Evolutionary conservation across 768 basidiomycete species (phyloP), one percentile per base, ranked within the genome.

Genomic region (Pleurotus tuber-regium): DNA sequence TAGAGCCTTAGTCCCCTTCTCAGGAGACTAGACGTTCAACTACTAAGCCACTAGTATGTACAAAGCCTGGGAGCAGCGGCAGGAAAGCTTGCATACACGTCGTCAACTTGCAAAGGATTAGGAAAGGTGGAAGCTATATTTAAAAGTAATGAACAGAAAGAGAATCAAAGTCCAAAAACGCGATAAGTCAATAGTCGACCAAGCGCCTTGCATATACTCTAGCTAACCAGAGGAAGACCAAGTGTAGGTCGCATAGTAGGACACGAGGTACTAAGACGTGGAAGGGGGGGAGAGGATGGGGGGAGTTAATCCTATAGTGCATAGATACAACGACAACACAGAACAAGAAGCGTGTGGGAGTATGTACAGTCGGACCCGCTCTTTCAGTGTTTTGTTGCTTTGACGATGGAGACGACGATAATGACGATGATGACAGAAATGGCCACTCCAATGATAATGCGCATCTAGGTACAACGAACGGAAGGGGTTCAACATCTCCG

Each of bases 401-500:
- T 93, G 65, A 97, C 89, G 62, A 98, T 85, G 25, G 90, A 91
- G 48, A 98, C 92, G 60, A 98, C 87, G 65, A 99, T 96, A 74
- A 99, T 94, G 68, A 95, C 77, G 59, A 98, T 80, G 66, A 99
- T 89, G 51, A 99, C 82, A 43, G 80, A 80, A 61, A 99, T 87
- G 49, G 89, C 92, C 40, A 89, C 77, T 52, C 87, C 91, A 61
- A 99, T 97, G 70, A 98, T 93, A 70, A 98, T 86, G 71, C 94
- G 85, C 96, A 97, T 97, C 90, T 95, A 53, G 24, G 8, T 19
- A 29, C n/a, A n/a, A n/a, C n/a, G n/a, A n/a, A 48, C 53, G 31
- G 35, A 49, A 25, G 52, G 53, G 12, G 57, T 60, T 19, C 18
- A 53, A 14, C n/a, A 38, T n/a, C n/a, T 2, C n/a, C 21, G 35